Evolutionary conservation across 176 grass and related monocot species (phyloP).

Genomic region (Phyllostachys edulis): DNA sequence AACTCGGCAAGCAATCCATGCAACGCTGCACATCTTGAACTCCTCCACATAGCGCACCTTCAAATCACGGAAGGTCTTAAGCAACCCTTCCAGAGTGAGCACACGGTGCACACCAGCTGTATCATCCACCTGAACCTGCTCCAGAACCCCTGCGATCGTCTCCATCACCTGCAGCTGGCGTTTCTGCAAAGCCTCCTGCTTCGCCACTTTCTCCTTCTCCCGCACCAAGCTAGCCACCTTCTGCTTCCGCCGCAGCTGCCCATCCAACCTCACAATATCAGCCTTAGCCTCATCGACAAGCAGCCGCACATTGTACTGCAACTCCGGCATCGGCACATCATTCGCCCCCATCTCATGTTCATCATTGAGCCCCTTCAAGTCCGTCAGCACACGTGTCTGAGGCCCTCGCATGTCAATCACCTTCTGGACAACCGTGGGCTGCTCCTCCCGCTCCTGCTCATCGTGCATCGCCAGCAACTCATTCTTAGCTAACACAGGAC

Average conservation of each 20-base stretch:
- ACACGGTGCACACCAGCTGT: conserved; percentile 38
- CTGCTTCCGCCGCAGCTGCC: conserved; percentile 62
- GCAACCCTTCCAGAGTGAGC: conserved; percentile 53
- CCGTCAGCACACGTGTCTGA: conserved; percentile 58
- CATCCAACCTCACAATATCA: conserved; percentile 68
- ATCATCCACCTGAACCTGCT: conserved; percentile 57
- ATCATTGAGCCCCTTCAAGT: conserved; percentile 62
- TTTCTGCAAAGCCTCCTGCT: conserved; percentile 58
- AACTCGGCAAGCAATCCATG: conserved; percentile 65
- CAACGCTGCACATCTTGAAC: conserved; percentile 67
- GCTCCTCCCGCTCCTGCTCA: conserved; percentile 61
- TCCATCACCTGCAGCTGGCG: conserved; percentile 67
- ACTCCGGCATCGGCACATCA: conserved; percentile 74
- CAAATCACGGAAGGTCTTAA: conserved; percentile 57
- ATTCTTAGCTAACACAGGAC: conserved; percentile 55
- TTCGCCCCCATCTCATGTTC: conserved; percentile 66
- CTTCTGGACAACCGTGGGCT: conserved; percentile 53
- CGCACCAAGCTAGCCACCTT: conserved; percentile 55
- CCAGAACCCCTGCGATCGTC: conserved; percentile 52
- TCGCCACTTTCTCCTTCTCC: conserved; percentile 68
- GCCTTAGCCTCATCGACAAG: conserved; percentile 65
- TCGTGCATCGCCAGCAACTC: conserved; percentile 55
- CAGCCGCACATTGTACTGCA: conserved; percentile 74
- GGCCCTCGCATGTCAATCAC: conserved; percentile 84
- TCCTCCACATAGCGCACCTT: conserved; percentile 58